Evolutionary conservation across 306 rosid genomes (phyloP).

Genomic region (Alnus rubra): DNA sequence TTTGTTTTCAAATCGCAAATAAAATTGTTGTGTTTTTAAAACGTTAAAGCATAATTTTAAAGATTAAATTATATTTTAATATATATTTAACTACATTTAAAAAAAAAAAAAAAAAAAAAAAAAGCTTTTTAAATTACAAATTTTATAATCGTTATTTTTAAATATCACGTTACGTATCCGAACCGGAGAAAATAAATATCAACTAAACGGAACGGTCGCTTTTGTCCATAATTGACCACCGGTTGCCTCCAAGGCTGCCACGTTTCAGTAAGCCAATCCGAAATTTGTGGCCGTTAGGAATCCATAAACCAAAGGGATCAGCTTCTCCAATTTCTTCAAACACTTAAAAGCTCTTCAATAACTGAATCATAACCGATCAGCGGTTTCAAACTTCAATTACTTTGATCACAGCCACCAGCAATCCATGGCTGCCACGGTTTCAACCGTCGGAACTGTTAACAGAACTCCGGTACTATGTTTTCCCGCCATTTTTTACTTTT

Average conservation of each 20-base stretch:
- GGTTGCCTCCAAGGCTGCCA: conserved; percentile 27
- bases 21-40: too few species aligned
- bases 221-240: conserved; percentile 1
- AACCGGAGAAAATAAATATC: not conserved
- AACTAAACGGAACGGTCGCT: not conserved
- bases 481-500: not conserved
- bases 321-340: not conserved
- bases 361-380: not conserved
- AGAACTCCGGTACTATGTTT: conserved; percentile 26
- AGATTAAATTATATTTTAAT: too few species aligned
- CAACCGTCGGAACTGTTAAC: conserved; percentile 33
- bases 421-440: conserved; percentile 43
- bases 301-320: conserved; percentile 32
- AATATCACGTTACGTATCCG: too few species aligned
- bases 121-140: too few species aligned
- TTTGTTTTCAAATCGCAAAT: too few species aligned
- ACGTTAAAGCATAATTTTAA: too few species aligned
- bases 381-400: not conserved
- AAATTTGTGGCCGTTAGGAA: conserved; percentile 62
- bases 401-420: conserved; percentile 2
- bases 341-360: not conserved
- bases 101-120: too few species aligned
- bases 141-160: too few species aligned
- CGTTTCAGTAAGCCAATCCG: conserved; percentile 31
- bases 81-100: too few species aligned